Conservation (phyloP, 345 rosid species). For the Bruguiera sexangula region DNA sequence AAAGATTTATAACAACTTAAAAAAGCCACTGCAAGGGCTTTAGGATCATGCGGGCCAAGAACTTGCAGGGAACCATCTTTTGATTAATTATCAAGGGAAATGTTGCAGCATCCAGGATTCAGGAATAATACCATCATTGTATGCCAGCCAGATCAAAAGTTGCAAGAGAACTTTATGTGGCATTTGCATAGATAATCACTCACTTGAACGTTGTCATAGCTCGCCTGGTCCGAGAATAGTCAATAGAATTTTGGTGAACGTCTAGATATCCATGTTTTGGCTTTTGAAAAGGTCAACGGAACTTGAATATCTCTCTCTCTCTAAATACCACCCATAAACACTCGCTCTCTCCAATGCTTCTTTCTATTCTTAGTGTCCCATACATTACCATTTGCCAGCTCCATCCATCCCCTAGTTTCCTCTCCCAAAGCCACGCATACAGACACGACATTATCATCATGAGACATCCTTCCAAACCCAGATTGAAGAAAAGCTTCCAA, state of each 20-base stretch:
- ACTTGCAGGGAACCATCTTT: too few relatives aligned
- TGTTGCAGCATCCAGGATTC: too few relatives aligned
- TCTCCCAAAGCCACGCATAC: slow-evolving; percentile 14
- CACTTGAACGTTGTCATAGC: too few relatives aligned
- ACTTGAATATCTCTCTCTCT: slow-evolving; percentile 8
- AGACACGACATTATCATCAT: slow-evolving; percentile 13
- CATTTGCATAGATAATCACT: too few relatives aligned
- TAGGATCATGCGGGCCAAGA: too few relatives aligned
- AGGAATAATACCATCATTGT: too few relatives aligned
- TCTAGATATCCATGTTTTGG: background rate
- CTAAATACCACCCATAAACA: background rate
- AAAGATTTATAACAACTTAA: too few relatives aligned
- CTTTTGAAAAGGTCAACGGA: slow-evolving; percentile 18
- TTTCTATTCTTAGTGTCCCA: slow-evolving; percentile 41
- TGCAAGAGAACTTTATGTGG: too few relatives aligned
- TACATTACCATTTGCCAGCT: slow-evolving; percentile 22
- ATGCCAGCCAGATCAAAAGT: too few relatives aligned
- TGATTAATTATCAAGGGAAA: too few relatives aligned
- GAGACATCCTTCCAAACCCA: slow-evolving; percentile 25
- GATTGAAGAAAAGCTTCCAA: slow-evolving; percentile 17
- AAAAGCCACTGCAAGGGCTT: too few relatives aligned
- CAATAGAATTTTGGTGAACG: background rate
- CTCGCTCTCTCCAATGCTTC: background rate
- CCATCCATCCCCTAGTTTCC: slow-evolving; percentile 20
- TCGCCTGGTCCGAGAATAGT: too few relatives aligned